Percentiles rank a stretch among this genome's conserved stretches.
Conservation (phyloP, 139 green algal genomes). For the Penium margaritaceum region DNA sequence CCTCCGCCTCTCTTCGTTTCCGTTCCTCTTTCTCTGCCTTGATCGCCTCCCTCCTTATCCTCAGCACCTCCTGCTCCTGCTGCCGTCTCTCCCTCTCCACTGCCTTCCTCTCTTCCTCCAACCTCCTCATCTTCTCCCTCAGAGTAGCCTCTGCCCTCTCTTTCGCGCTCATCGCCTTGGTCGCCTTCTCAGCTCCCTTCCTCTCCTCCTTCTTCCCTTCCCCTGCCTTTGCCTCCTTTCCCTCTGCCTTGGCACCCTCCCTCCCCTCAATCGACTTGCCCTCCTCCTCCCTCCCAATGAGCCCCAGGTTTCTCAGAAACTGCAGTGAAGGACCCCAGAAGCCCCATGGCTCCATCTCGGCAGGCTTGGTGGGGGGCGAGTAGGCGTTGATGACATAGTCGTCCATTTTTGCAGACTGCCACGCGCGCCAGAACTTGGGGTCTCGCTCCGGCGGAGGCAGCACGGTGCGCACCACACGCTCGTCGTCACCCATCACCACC, state of each 20-base stretch:
- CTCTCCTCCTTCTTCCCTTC: neutral
- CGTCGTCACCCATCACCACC: constrained; percentile 36
- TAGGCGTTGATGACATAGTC: constrained; percentile 13
- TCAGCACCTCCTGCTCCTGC: constrained; percentile 14
- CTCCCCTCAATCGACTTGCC: neutral
- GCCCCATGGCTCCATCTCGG: constrained; percentile 13
- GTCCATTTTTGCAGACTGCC: constrained; percentile 17
- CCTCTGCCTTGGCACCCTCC: neutral
- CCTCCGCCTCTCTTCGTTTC: neutral
- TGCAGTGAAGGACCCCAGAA: constrained; percentile 11
- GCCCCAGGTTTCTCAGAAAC: constrained; percentile 3
- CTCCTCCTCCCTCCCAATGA: constrained; percentile 6
- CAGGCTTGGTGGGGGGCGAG: neutral
- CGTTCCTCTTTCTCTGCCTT: neutral
- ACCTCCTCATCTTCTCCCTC: constrained; percentile 17
- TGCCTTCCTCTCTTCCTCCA: constrained; percentile 19
- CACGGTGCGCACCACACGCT: constrained; percentile 26
- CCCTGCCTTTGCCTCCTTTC: neutral
- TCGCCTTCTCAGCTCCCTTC: neutral
- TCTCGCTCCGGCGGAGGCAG: constrained; percentile 23
- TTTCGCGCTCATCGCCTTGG: neutral
- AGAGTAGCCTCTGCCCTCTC: constrained; percentile 9
- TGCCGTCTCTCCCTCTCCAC: constrained; percentile 8
- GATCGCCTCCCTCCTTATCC: neutral
- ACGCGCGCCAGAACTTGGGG: constrained; percentile 23